Evolutionary conservation across 148 eudicot species (phyloP).

Genomic region (Rhododendron vialii): DNA sequence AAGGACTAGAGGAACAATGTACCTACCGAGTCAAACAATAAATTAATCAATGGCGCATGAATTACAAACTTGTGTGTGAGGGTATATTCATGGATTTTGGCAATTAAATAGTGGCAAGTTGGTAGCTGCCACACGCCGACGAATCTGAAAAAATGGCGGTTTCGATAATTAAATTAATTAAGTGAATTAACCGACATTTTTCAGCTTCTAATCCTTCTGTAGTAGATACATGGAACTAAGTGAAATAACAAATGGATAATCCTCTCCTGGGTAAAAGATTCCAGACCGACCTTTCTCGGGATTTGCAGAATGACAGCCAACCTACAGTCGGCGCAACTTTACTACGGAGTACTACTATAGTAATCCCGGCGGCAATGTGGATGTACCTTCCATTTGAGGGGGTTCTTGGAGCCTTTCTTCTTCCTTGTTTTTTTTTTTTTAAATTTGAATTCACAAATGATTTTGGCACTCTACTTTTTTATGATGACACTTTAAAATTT

Average conservation of each 20-base stretch:
- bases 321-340: constrained; percentile 32
- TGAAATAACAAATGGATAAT: neutral
- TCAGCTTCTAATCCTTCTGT: neutral
- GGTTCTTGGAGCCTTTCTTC: too few relatives aligned
- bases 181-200: neutral
- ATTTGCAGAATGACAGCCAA: constrained; percentile 54
- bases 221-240: neutral
- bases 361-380: too few relatives aligned
- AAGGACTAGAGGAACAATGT: neutral
- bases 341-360: too few relatives aligned
- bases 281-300: constrained; percentile 30
- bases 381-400: too few relatives aligned
- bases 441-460: too few relatives aligned
- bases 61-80: neutral
- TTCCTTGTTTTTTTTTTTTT: too few relatives aligned
- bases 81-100: neutral
- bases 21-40: constrained; percentile 1
- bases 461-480: too few relatives aligned
- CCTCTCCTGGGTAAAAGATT: constrained; percentile 8
- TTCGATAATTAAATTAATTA: neutral
- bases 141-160: neutral
- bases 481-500: too few relatives aligned
- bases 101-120: neutral
- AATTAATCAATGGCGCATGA: neutral
- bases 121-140: constrained; percentile 3